Conservation (phyloP, 257 asterid genomes). For the Nicotiana knightiana region DNA sequence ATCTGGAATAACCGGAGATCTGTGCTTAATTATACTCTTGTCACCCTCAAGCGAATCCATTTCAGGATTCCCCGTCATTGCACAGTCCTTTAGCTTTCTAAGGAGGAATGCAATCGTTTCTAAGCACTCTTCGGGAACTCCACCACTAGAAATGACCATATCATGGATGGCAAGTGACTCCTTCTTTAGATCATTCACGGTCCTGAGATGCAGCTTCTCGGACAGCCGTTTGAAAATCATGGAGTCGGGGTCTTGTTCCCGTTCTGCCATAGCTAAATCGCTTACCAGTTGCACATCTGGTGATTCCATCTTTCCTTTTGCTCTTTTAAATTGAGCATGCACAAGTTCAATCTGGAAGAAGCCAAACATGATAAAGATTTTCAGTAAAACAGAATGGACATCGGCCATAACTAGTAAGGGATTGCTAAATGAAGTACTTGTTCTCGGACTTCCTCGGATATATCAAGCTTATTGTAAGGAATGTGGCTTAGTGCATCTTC, state of each 20-base stretch:
- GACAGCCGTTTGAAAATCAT: conserved; percentile 65
- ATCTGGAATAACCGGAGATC: conserved; percentile 92
- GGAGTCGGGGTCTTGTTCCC: conserved; percentile 67
- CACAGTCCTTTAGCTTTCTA: conserved; percentile 67
- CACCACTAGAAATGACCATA: conserved; percentile 75
- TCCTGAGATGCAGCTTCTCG: conserved; percentile 74
- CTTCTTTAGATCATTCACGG: conserved; percentile 57
- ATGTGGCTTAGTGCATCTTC: conserved; percentile 68
- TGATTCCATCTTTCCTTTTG: conserved; percentile 63
- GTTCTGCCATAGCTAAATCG: conserved; percentile 78
- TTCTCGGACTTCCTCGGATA: conserved; percentile 88
- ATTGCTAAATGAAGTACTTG: conserved; percentile 47
- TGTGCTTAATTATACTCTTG: conserved; percentile 52
- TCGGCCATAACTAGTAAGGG: neutral
- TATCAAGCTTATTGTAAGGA: conserved; percentile 61
- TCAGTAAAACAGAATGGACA: conserved; percentile 1
- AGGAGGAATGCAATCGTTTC: conserved; percentile 75
- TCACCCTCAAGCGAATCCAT: conserved; percentile 51
- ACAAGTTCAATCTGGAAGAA: conserved; percentile 73
- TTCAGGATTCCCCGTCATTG: conserved; percentile 48
- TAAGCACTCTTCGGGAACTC: conserved; percentile 65
- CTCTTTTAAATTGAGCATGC: conserved; percentile 81
- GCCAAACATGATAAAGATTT: neutral
- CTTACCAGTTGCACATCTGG: conserved; percentile 69
- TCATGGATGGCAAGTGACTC: conserved; percentile 80